A percentile compares a stretch with the other conserved stretches of the same genome.
These are phyloP conservation scores for Cylindrodendrum hubeiense DNA, from an alignment of 2,329 filamentous ascomycete species.

Conservation along the genomic window DNA sequence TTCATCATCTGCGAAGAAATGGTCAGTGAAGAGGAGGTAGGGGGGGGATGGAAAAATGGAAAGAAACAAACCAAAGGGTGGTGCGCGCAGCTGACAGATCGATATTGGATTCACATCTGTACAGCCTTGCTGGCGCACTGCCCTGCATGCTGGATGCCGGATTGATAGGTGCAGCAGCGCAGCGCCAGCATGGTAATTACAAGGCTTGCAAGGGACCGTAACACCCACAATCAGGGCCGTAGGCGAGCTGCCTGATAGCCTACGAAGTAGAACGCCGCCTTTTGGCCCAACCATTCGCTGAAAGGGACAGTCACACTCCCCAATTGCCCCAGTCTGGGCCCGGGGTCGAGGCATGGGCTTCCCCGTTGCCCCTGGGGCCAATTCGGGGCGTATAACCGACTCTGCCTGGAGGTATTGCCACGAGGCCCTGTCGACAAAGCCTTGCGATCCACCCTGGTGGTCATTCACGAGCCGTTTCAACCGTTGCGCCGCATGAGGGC, in stretches of 20 bases:
- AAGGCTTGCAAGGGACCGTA: constrained; percentile 2
- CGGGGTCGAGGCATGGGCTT: neutral
- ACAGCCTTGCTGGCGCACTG: neutral
- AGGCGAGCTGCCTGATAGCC: constrained; percentile 10
- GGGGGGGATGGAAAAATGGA: neutral
- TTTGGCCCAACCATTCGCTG: neutral
- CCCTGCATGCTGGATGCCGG: neutral
- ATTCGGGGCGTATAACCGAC: no score
- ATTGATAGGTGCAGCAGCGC: neutral
- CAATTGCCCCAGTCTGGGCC: neutral
- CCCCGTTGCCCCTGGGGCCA: neutral
- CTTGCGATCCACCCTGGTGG: neutral
- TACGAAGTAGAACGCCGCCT: constrained; percentile 1
- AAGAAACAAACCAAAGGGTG: neutral
- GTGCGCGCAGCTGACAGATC: neutral
- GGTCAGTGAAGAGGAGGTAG: no score
- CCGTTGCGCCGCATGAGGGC: neutral
- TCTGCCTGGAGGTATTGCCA: neutral
- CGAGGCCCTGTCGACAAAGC: neutral
- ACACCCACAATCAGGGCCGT: constrained; percentile 20
- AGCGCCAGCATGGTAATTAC: neutral
- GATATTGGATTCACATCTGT: neutral
- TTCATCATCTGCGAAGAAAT: neutral
- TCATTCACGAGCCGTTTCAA: neutral
- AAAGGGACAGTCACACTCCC: neutral